Base-by-base conservation (phyloP, 306 rosid genomes). In the Arachis hypogaea region DNA sequence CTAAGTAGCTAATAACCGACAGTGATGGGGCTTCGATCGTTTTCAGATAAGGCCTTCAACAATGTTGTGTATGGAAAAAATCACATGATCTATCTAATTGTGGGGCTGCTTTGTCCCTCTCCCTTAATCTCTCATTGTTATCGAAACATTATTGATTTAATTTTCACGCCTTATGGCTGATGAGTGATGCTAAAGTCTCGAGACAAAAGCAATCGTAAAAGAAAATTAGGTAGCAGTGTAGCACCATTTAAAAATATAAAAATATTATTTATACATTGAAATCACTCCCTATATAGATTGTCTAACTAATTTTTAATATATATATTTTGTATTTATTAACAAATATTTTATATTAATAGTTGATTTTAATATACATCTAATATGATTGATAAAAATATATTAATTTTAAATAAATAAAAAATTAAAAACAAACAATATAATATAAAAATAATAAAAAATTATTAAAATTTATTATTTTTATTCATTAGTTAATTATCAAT, bases 71-170 rank as follows among this genome's bases (percentile, higher is more conserved):
- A 44, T 69, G 58, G 73, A 75, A 69, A 73, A 73, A 73, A 64
- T 69, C 82, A 77, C 75, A 54, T 69, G 44, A 63, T 77, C 64
- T 29, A 69, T 73, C 74, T 60, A 57, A 78, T 29, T 61, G 85
- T 82, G 89, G 89, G 85, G 74, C 69, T 85, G 68, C 85, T 70
- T 58, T 77, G 89, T 82, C 85, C 72, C 38, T 33, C 38, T 33
- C 38, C 38, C 86, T 80, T 66, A 59, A 66, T 61, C 69, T 59
- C 81, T 43, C 68, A 69, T 45, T 12, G 16, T 10, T 12, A 29
- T 10, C 60, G 18, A 57, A 69, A 75, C 79, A 73, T 44, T 68
- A 73, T 44, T 68, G 4, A 60, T 60, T 71, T 75, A 68, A 68
- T 64, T 62, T 78, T 6, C 61, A 55, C 16, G 9, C 38, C 38